Evolutionary conservation across 768 basidiomycete species (phyloP).

Genomic region (Suillus spraguei): DNA sequence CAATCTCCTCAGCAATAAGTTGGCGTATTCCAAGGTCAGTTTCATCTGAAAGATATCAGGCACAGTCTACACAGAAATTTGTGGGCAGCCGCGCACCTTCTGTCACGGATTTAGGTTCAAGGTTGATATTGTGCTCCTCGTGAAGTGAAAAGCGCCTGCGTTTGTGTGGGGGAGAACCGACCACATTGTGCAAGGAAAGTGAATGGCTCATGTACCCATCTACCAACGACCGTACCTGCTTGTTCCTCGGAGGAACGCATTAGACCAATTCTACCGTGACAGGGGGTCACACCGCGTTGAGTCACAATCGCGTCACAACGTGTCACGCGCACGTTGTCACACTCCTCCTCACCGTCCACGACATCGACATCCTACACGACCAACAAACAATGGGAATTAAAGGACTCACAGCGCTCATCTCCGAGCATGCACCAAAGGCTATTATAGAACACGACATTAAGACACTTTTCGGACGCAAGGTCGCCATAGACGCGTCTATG

Average conservation of each 20-base stretch:
- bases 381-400: conserved; percentile 81
- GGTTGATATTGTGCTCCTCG: conserved; percentile 17
- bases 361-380: background rate
- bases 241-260: background rate
- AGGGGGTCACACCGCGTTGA: conserved; percentile 3
- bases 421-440: conserved; percentile 85
- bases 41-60: conserved; percentile 14
- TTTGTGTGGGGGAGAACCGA: conserved; percentile 15
- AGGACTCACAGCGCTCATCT: conserved; percentile 87
- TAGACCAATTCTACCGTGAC: background rate
- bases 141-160: conserved; percentile 15
- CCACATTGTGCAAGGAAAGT: conserved; percentile 19
- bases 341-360: conserved; percentile 8
- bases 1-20: conserved; percentile 39
- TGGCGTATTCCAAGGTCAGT: conserved; percentile 20
- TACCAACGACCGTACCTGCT: background rate
- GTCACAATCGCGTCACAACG: conserved; percentile 12
- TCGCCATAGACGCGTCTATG: conserved; percentile 98
- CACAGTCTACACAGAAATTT: background rate
- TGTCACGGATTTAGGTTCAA: conserved; percentile 13
- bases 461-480: conserved; percentile 96
- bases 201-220: conserved; percentile 30
- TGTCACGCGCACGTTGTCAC: conserved; percentile 11
- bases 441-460: conserved; percentile 94
- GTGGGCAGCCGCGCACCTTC: conserved; percentile 21